A percentile compares a stretch with the other conserved stretches of the same genome.
Evolutionary conservation across 768 basidiomycete genomes (phyloP).

Genomic region (Imleria badia): DNA sequence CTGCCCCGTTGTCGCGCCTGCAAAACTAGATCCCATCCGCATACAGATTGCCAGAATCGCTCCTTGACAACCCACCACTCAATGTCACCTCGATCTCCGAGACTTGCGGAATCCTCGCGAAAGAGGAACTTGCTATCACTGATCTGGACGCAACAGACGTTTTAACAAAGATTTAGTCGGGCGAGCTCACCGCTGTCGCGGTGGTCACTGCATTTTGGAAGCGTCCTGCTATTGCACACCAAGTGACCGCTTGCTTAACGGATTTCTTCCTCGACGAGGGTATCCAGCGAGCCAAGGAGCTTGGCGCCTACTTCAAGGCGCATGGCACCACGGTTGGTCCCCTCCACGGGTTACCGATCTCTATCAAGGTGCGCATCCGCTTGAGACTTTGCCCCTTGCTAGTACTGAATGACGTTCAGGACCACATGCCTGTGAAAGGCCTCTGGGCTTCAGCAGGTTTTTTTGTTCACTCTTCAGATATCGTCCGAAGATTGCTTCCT

Average conservation of each 20-base stretch:
- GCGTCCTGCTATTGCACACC: conserved; percentile 54
- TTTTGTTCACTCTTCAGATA: conserved; percentile 23
- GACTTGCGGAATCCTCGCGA: conserved; percentile 32
- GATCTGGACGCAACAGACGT: conserved; percentile 38
- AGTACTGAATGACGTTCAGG: conserved; percentile 23
- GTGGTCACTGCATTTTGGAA: conserved; percentile 45
- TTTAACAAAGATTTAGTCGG: conserved; percentile 26
- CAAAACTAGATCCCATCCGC: conserved; percentile 24
- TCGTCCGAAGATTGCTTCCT: conserved; percentile 30
- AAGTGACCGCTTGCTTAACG: conserved; percentile 40
- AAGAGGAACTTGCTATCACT: conserved; percentile 36
- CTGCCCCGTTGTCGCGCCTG: conserved; percentile 20
- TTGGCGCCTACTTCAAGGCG: conserved; percentile 39
- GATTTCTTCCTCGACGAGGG: conserved; percentile 48
- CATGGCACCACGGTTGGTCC: conserved; percentile 44
- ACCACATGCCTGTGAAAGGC: conserved; percentile 42
- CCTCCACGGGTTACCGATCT: conserved; percentile 42
- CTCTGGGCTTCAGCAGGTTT: conserved; percentile 39
- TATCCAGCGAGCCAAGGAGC: conserved; percentile 37
- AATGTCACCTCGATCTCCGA: conserved; percentile 35
- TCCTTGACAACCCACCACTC: conserved; percentile 25
- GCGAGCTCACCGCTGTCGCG: conserved; percentile 37
- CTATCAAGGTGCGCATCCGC: conserved; percentile 35
- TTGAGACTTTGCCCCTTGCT: background rate
- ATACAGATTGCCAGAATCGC: conserved; percentile 14